Evolutionary conservation across 176 grass and related monocot species (phyloP), one percentile per base, ranked within the genome.

Genomic region (Chrysopogon serrulatus): DNA sequence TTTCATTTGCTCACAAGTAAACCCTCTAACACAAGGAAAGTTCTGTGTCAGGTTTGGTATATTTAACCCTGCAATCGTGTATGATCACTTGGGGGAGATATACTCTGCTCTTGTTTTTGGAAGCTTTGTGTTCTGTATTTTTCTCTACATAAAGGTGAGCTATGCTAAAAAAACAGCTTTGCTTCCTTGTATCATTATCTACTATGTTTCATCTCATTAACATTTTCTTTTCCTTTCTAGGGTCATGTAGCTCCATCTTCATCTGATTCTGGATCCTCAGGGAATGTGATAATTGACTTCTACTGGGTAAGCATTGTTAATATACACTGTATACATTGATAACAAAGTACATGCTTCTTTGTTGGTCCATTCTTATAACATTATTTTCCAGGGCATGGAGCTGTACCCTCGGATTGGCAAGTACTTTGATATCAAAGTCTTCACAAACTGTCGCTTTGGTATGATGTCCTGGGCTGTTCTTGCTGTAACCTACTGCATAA

Each of bases 391-490:
- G 93, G 97, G 97, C 75, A 96, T 96, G 93, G 97, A 99, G 53
- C 60, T 99, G 3, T 99, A 99, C 82, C 97, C 97, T 81, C 88
- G 97, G 60, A 99, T 99, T 70, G 91, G 97, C 66, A 94, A 99
- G 84, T 70, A 92, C 48, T 99, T 99, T 37, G 93, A 99, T 57
- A 99, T 99, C 75, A 99, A 99, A 57, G 97, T 94, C 63, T 99
- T 99, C 67, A 99, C 97, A 75, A 99, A 99, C 66, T 99, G 97
- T 41, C 89, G 97, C 54, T 99, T 99, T 62, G 97, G 97, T 65
- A 96, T 99, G 97, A 99, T 99, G 97, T 99, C 97, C 11, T 99
- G 97, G 97, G 97, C 93, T 81, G 97, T 96, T 94, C 93, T 99
- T 81, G 93, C 93, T 86, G 86, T 99, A 64, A 99, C 91, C 7